Evolutionary conservation across 176 grass and related monocot species (phyloP), one percentile per base, ranked within the genome.

Genomic region (Aegilops umbellulata): DNA sequence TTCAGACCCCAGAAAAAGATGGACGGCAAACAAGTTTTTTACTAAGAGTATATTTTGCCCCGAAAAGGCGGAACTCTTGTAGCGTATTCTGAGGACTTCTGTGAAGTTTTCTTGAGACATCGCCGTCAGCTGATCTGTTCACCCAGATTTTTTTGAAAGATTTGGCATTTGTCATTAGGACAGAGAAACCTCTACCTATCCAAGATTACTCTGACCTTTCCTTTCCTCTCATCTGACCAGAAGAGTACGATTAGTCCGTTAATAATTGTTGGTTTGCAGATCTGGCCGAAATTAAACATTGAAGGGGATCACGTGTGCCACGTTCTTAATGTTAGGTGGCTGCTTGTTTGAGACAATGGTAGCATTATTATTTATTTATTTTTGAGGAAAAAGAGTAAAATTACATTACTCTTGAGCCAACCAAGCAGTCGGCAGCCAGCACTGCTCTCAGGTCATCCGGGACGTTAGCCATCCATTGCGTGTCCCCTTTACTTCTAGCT

Each of bases 101-200:
- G 14, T 23, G 47, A 34, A 11, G 6, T 70, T 26, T 46, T 32
- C 10, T 70, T 36, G 22, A 62, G 74, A 44, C 35, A 27, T 78
- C 62, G 7, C 14, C 71, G 80, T 88, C 81, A 79, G 27, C 23
- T 8, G 23, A 75, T 75, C 41, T 29, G 24, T 75, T 58, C 76
- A 27, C 6, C 58, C 60, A 8, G 42, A 89, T 75, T 83, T 90
- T 9, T 41, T 71, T 32, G 79, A 49, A 41, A 30, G 53, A 83
- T 86, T 86, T 86, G 20, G 42, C 68, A 36, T 15, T 13, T 77
- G 84, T 74, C 79, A 57, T 55, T 41, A 51, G 51, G 64, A 90
- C 60, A 82, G 78, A 49, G 78, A 86, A 22, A 32, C 65, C 27
- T 69, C 70, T 86, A 38, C 61, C 78, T 70, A 77, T 77, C 82